A percentile compares a stretch with the other conserved stretches of the same genome.
Conservation (phyloP, 2,329 filamentous ascomycete species). For the Amphichorda felina region DNA sequence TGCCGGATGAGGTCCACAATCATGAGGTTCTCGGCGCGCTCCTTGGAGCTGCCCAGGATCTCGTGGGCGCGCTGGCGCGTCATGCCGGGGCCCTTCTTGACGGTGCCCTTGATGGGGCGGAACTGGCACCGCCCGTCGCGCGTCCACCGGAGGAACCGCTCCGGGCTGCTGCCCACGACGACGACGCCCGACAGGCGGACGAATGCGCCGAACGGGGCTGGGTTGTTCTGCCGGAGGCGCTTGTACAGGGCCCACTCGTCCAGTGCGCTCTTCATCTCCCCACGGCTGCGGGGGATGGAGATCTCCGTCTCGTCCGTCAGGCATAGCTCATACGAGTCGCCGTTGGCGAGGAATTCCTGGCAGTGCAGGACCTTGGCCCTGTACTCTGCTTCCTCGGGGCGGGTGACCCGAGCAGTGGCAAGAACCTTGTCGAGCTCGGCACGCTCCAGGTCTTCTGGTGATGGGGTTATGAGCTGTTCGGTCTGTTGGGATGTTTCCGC, state of each 20-base stretch:
- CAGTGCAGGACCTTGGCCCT: conserved; percentile 6
- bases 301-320: conserved; percentile 12
- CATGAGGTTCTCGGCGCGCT: conserved; percentile 67
- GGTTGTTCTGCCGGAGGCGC: conserved; percentile 6
- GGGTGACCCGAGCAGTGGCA: neutral
- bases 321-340: conserved; percentile 9
- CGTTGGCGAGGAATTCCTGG: conserved; percentile 5
- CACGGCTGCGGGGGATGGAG: neutral
- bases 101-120: conserved; percentile 66
- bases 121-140: conserved; percentile 42
- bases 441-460: too few species aligned
- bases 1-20: conserved; percentile 66
- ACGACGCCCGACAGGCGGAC: conserved; percentile 40
- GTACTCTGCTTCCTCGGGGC: conserved; percentile 4
- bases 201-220: conserved; percentile 42
- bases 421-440: neutral
- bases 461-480: too few species aligned
- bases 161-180: conserved; percentile 42
- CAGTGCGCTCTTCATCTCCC: neutral
- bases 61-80: conserved; percentile 5
- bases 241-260: conserved; percentile 7
- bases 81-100: conserved; percentile 34
- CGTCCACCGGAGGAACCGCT: conserved; percentile 46
- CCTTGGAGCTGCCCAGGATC: conserved; percentile 42
- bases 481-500: neutral